A percentile compares a stretch with the other conserved stretches of the same genome.
Evolutionary conservation across 352 stramenopile species (phyloP).

Genomic region (Globisporangium ultimum): DNA sequence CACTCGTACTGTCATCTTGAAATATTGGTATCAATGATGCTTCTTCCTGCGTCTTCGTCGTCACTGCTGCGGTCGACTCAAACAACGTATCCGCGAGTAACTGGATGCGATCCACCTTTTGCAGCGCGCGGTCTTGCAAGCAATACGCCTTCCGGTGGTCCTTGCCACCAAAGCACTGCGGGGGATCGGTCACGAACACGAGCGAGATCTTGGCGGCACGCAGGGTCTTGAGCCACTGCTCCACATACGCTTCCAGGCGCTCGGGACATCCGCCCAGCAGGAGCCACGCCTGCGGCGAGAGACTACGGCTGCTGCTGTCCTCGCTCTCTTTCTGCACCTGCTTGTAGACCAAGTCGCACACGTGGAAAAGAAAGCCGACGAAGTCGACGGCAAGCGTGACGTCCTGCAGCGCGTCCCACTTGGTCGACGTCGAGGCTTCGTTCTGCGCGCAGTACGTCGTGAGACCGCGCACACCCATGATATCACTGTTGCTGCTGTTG

Average conservation of each 20-base stretch:
- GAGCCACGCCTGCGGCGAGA: slow-evolving; percentile 48
- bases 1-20: neutral
- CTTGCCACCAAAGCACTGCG: slow-evolving; percentile 66
- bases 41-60: neutral
- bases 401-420: slow-evolving; percentile 35
- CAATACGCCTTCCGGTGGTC: slow-evolving; percentile 66
- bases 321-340: slow-evolving; percentile 22
- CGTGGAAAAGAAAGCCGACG: slow-evolving; percentile 70
- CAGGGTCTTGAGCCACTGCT: slow-evolving; percentile 48
- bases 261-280: slow-evolving; percentile 57
- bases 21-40: neutral
- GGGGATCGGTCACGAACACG: slow-evolving; percentile 71
- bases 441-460: slow-evolving; percentile 55
- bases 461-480: slow-evolving; percentile 65
- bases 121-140: slow-evolving; percentile 42
- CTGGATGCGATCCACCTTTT: slow-evolving; percentile 53
- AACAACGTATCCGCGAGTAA: slow-evolving; percentile 34
- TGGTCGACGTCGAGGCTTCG: slow-evolving; percentile 36
- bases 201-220: slow-evolving; percentile 37
- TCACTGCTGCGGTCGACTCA: neutral
- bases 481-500: neutral
- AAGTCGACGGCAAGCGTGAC: slow-evolving; percentile 82
- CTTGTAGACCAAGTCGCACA: slow-evolving; percentile 55
- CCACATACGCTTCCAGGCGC: slow-evolving; percentile 38
- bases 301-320: slow-evolving; percentile 2